phyloP scores from a whole-genome alignment of 1,284 basidiomycete genomes.

The Caloboletus firmus region DNA sequence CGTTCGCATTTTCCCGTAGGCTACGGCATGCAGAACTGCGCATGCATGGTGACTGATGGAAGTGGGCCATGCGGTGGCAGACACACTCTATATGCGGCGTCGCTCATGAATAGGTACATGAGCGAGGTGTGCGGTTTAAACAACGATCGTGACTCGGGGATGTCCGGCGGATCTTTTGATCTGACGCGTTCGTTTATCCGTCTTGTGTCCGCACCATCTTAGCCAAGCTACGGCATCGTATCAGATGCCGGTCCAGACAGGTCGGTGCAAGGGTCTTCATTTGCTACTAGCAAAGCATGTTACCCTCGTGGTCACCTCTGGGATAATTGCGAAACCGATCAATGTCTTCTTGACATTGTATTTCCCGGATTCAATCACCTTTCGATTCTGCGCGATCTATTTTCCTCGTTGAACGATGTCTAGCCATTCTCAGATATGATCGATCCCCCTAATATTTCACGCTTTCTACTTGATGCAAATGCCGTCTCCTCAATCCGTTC shows the following conservation, averaged over 20 bases:
- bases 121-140: conserved; percentile 17
- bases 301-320: conserved; percentile 22
- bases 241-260: conserved; percentile 12
- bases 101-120: conserved; percentile 11
- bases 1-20: conserved; percentile 26
- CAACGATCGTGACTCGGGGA: conserved; percentile 26
- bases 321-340: conserved; percentile 10
- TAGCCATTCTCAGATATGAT: conserved; percentile 10
- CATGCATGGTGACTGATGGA: conserved; percentile 34
- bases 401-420: conserved; percentile 5
- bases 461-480: conserved; percentile 2
- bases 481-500: not conserved
- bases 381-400: conserved; percentile 5
- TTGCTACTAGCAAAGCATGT: conserved; percentile 13
- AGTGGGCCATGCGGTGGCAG: conserved; percentile 22
- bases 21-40: conserved; percentile 30
- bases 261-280: conserved; percentile 16
- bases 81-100: conserved; percentile 22
- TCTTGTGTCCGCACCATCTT: conserved; percentile 23
- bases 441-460: not conserved
- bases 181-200: conserved; percentile 14
- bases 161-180: conserved; percentile 26
- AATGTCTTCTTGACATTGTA: conserved; percentile 10
- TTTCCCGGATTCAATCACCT: conserved; percentile 6
- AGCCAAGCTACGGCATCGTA: conserved; percentile 13